Conservation (phyloP, 176 grass and related monocot genomes). For the Oryza brachyantha region DNA sequence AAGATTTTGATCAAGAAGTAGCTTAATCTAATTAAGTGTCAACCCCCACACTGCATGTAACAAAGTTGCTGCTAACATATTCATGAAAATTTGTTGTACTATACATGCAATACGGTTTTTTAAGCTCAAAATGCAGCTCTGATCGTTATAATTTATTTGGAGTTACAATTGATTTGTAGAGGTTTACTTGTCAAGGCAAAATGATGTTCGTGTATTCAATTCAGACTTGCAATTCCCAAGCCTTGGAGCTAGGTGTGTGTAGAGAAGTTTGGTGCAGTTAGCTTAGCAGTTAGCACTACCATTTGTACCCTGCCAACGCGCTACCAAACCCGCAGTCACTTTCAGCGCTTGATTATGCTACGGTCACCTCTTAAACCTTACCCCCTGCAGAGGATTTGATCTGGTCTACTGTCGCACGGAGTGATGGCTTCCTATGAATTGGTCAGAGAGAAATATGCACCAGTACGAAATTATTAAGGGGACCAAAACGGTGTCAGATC, state of each 20-base stretch:
- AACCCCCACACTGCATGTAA: no score
- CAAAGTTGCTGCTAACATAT: no score
- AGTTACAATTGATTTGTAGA: no score
- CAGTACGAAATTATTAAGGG: background rate
- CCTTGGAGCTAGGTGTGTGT: background rate
- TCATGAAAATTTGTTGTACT: no score
- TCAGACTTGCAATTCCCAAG: background rate
- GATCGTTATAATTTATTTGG: no score
- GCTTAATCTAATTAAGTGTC: background rate
- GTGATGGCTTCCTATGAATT: background rate
- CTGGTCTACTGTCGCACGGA: background rate
- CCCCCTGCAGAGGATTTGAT: background rate
- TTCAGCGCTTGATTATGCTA: slow-evolving; percentile 3
- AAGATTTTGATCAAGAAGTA: background rate
- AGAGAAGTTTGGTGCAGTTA: background rate
- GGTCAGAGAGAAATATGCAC: background rate
- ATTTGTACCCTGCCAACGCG: background rate
- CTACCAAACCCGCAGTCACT: background rate
- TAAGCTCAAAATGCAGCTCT: no score
- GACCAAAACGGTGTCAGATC: no score
- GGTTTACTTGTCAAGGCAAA: background rate
- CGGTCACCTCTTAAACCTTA: background rate
- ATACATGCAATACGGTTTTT: no score
- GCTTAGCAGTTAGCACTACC: background rate
- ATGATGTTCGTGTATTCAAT: background rate